Percentiles rank a stretch among this genome's conserved stretches.
These are phyloP conservation scores for Penicillium hesseltinei DNA, from an alignment of 2,329 filamentous ascomycete species.

Conservation along the genomic window DNA sequence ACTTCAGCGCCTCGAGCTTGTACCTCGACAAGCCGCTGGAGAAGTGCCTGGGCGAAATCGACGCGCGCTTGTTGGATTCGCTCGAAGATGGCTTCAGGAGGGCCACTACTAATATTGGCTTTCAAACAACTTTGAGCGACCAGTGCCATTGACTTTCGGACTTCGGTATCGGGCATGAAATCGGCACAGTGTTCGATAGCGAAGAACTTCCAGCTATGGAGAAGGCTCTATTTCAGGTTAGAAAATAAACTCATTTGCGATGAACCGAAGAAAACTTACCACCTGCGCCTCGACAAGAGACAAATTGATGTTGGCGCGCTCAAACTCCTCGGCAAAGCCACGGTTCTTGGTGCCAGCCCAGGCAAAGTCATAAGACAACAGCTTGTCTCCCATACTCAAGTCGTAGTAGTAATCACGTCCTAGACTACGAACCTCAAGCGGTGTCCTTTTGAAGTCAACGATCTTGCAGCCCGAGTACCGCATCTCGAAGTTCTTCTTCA, in stretches of 20 bases:
- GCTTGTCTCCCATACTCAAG: slow-evolving; percentile 67
- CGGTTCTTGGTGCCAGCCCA: slow-evolving; percentile 68
- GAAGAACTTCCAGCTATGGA: slow-evolving; percentile 86
- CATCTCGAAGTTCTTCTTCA: slow-evolving; percentile 77
- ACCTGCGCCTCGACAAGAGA: slow-evolving; percentile 91
- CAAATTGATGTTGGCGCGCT: slow-evolving; percentile 83
- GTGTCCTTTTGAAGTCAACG: slow-evolving; percentile 76
- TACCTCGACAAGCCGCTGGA: slow-evolving; percentile 70
- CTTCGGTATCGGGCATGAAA: slow-evolving; percentile 51
- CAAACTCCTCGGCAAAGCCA: slow-evolving; percentile 80
- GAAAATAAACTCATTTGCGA: slow-evolving; percentile 25
- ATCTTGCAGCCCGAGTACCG: slow-evolving; percentile 73
- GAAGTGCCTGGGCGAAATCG: slow-evolving; percentile 75
- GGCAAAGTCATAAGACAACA: slow-evolving; percentile 72
- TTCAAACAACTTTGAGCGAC: slow-evolving; percentile 75
- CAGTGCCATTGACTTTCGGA: slow-evolving; percentile 69
- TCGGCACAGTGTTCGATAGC: slow-evolving; percentile 77
- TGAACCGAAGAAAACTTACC: slow-evolving; percentile 49
- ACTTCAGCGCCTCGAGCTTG: slow-evolving; percentile 52
- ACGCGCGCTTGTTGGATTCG: slow-evolving; percentile 72
- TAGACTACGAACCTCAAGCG: slow-evolving; percentile 62
- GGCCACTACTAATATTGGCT: slow-evolving; percentile 70
- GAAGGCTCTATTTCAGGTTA: slow-evolving; percentile 59
- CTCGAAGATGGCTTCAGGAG: slow-evolving; percentile 78
- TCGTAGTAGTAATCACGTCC: slow-evolving; percentile 84